Base-by-base conservation (phyloP, 495 filamentous ascomycete species). In the Jackrogersella multiformis region DNA sequence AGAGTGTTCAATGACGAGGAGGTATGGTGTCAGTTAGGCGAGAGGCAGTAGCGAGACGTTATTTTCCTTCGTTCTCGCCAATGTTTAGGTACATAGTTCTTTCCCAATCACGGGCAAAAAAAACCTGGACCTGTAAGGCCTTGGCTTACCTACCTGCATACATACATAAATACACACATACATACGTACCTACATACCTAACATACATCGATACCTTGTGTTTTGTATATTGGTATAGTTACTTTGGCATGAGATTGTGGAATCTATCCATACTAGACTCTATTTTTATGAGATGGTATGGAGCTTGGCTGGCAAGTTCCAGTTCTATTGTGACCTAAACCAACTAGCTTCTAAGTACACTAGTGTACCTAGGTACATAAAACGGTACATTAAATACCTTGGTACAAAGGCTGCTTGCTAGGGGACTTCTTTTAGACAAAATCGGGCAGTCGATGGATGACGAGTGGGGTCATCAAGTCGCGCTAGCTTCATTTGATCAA, bases 1-100 rank as follows among this genome's bases (percentile, higher is more conserved):
- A 26, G 35, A 60, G 45, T 60, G 66, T 64, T 69, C 66, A 60
- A 64, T 69, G 60, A 69, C 66, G 66, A 69, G 64, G 64, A 66
- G 48, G 49, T 55, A 56, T 69, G 66, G 66, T 69, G 60, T 64
- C 61, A 61, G 51, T 64, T 56, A 57, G 56, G 61, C 56, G 54
- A 69, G 44, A 42, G 58, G 46, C 15, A 53, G 46, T 51, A 69
- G 49, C 58, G 35, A 65, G 55, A 60, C 52, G 66, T 69, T 69
- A 61, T 69, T 69, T 61, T 61, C 48, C 66, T 70, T 57, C 67
- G 67, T 70, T 70, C 56, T 70, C 67, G 67, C 67, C 67, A 70
- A 70, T 65, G 45, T 56, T 65, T 53, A 52, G 67, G 61, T 65
- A 70, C 56, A 64, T 64, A 53, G 5, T 36, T 39, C 41, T 56